Percentiles rank a stretch among this genome's conserved stretches.
phyloP scores from a whole-genome alignment of 2,329 filamentous ascomycete genomes.

The Diaporthe destruens region DNA sequence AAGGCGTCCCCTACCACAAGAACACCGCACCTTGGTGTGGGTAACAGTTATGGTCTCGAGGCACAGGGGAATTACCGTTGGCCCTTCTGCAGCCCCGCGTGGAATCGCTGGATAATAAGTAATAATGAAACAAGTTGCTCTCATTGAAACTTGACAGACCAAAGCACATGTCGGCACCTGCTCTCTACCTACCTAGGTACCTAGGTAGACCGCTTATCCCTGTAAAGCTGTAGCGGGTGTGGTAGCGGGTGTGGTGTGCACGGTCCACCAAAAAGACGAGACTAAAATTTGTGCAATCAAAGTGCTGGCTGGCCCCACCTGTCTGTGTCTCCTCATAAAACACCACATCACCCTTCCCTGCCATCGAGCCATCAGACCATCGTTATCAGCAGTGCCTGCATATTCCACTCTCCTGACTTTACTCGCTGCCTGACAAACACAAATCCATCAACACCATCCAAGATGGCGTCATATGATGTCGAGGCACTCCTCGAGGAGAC shows the following conservation, averaged over 20 bases:
- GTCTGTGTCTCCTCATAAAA: constrained; percentile 20
- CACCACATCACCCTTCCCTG: constrained; percentile 9
- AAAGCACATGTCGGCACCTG: not conserved
- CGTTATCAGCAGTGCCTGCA: constrained; percentile 2
- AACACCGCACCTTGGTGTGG: constrained; percentile 1
- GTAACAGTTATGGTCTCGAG: not conserved
- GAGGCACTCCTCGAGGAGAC: constrained; percentile 92
- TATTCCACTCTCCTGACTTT: constrained; percentile 6
- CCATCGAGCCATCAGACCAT: not conserved
- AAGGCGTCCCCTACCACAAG: not conserved
- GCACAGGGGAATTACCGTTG: not conserved
- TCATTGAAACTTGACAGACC: constrained; percentile 22
- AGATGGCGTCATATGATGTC: constrained; percentile 81
- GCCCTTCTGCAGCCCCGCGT: constrained; percentile 10
- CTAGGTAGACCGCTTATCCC: not conserved
- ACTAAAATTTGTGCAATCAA: constrained; percentile 36
- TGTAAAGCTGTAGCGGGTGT: not conserved
- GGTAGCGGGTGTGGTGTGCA: not conserved
- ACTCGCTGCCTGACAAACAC: not conserved
- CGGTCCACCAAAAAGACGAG: constrained; percentile 7
- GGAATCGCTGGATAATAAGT: constrained; percentile 38
- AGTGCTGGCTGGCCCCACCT: constrained; percentile 22
- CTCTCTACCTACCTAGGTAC: not conserved
- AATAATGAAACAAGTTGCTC: constrained; percentile 35
- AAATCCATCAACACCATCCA: constrained; percentile 21